phyloP scores from a whole-genome alignment of 305 asterid genomes.

The Fraxinus nigra region DNA sequence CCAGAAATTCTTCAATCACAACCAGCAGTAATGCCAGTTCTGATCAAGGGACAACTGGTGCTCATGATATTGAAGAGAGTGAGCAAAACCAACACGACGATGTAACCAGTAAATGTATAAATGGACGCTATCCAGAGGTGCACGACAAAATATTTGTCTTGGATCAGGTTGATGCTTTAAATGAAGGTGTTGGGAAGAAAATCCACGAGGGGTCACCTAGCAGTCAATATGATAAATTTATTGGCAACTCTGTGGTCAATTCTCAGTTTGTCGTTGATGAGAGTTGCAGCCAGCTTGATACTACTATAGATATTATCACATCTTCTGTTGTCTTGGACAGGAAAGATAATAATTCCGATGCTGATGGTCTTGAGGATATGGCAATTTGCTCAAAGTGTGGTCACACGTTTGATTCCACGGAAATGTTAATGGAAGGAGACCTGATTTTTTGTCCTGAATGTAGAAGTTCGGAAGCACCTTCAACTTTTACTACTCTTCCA shows the following conservation, averaged over 20 bases:
- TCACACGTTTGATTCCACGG: conserved; percentile 32
- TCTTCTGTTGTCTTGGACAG: conserved; percentile 39
- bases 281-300: conserved; percentile 33
- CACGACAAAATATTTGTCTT: conserved; percentile 67
- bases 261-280: conserved; percentile 28
- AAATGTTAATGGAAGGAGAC: conserved; percentile 46
- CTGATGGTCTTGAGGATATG: conserved; percentile 34
- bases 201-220: conserved; percentile 33
- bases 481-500: conserved; percentile 30
- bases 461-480: conserved; percentile 37
- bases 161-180: conserved; percentile 53
- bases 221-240: conserved; percentile 28
- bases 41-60: conserved; percentile 62
- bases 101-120: conserved; percentile 42
- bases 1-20: conserved; percentile 83
- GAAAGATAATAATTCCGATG: conserved; percentile 27
- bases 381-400: conserved; percentile 64
- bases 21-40: conserved; percentile 95
- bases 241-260: conserved; percentile 21
- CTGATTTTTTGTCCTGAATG: conserved; percentile 59
- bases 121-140: conserved; percentile 36
- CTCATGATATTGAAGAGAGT: conserved; percentile 64
- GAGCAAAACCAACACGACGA: conserved; percentile 65
- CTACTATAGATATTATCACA: conserved; percentile 30
- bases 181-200: conserved; percentile 37